Base-by-base conservation (phyloP, 2,329 filamentous ascomycete species). In the Akanthomyces lecanii region DNA sequence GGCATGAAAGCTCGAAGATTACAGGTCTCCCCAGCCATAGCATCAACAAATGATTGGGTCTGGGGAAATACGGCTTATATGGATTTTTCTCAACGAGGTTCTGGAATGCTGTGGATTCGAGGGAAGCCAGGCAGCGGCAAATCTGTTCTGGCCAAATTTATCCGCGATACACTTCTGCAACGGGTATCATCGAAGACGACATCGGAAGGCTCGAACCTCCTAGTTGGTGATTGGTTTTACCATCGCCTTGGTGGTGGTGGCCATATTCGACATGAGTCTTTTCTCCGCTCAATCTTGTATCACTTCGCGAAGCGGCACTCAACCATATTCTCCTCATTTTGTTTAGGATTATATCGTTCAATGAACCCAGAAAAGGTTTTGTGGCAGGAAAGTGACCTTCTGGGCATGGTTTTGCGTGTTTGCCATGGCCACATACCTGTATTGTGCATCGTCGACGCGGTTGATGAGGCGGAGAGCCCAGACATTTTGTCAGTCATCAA, bases 81-180 rank as follows among this genome's bases (percentile, higher is more conserved):
- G 5, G n/a, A n/a, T n/a, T 54, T 54, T 18, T 42, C 12, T 2
- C n/a, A 33, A 5, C 2, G 42, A 42, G 12, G 25, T 14, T 40
- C 18, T 28, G 56, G 56, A 5, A 47, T 64, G 23, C 57, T 64
- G 5, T 64, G 62, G 56, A 61, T 64, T 36, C 23, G 45, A n/a
- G 62, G 62, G 5, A 64, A 64, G 33, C 62, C 62, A 7, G 62
- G 62, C 7, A 64, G 56, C 21, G 62, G 62, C 8, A 64, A 64
- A 33, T 64, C 62, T 18, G 56, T 64, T n/a, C 30, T 64, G 21
- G 62, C 62, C 52, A 55, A 52, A 33, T 28, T 38, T n/a, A 64
- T 61, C 28, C 40, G 54, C n/a, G 30, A 58, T 11, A 18, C 36
- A n/a, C 57, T 63, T 18, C 30, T 38, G n/a, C 12, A 66, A 40